These are phyloP conservation scores for Debaryomyces maramus DNA, from an alignment of 805 yeast genomes.

Conservation along the genomic window DNA sequence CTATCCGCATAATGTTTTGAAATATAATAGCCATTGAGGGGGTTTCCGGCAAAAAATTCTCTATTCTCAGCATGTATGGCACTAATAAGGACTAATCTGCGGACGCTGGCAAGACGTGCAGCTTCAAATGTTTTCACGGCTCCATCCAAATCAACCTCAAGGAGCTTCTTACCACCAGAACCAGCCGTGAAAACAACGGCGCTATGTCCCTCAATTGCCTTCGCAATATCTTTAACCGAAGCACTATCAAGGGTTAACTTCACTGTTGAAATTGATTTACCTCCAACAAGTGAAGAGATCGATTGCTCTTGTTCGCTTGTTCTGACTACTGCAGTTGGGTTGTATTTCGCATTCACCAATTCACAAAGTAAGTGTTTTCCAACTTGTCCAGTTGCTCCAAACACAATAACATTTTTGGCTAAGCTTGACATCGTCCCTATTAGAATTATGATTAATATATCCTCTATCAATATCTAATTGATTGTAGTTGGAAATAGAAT, in stretches of 20 bases:
- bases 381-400: conserved; percentile 67
- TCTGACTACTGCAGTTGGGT: conserved; percentile 47
- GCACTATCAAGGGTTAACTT: conserved; percentile 41
- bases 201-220: conserved; percentile 46
- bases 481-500: too few species aligned
- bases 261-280: conserved; percentile 26
- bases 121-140: conserved; percentile 60
- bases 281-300: conserved; percentile 37
- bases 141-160: conserved; percentile 62
- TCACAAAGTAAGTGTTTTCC: conserved; percentile 26
- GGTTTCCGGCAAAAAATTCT: conserved; percentile 33
- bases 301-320: conserved; percentile 43
- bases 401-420: conserved; percentile 21
- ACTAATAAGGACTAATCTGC: conserved; percentile 53
- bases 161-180: conserved; percentile 55
- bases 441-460: too few species aligned
- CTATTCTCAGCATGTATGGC: conserved; percentile 57
- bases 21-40: conserved; percentile 50
- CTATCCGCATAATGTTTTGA: conserved; percentile 64
- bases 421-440: neutral
- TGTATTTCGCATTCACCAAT: conserved; percentile 9
- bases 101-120: conserved; percentile 41
- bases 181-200: conserved; percentile 65
- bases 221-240: conserved; percentile 31
- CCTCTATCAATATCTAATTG: too few species aligned